Percentiles rank a stretch among this genome's conserved stretches.
Evolutionary conservation across 2,329 filamentous ascomycete species (phyloP).

Genomic region (Calonectria pauciramosa): DNA sequence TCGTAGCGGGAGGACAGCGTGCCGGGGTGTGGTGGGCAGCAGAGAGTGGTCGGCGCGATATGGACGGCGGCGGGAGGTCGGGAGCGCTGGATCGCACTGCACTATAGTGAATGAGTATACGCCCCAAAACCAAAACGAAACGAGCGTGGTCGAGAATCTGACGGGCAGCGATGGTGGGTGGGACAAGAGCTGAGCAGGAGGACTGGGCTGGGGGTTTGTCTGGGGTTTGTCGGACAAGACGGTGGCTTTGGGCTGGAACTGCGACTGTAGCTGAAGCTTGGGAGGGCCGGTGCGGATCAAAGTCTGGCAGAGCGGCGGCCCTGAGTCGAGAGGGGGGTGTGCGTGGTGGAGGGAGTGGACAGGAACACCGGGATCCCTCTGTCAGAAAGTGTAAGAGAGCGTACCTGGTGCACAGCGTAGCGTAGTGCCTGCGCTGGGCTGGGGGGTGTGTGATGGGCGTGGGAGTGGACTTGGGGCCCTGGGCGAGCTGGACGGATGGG

Average conservation of each 20-base stretch:
- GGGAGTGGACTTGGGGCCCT: slow-evolving; percentile 24
- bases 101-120: slow-evolving; percentile 30
- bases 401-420: slow-evolving; percentile 18
- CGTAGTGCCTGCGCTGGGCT: slow-evolving; percentile 3
- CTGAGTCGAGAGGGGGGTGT: slow-evolving; percentile 1
- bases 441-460: slow-evolving; percentile 15
- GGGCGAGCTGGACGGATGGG: slow-evolving; percentile 30
- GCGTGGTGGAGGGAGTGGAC: slow-evolving; percentile 7
- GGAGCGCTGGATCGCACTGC: slow-evolving; percentile 7
- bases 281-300: slow-evolving; percentile 42
- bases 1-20: slow-evolving; percentile 45
- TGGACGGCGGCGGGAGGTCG: slow-evolving; percentile 39
- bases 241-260: slow-evolving; percentile 35
- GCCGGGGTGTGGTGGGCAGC: slow-evolving; percentile 39
- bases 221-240: slow-evolving; percentile 38
- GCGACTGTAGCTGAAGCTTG: slow-evolving; percentile 24
- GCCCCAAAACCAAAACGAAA: slow-evolving; percentile 35
- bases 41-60: slow-evolving; percentile 33
- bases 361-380: neutral
- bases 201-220: slow-evolving; percentile 39
- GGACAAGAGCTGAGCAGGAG: slow-evolving; percentile 50
- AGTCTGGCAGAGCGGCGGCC: slow-evolving; percentile 19
- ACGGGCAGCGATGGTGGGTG: slow-evolving; percentile 43
- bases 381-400: slow-evolving; percentile 15
- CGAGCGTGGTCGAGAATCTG: slow-evolving; percentile 38